Percentiles rank a stretch among this genome's conserved stretches.
Evolutionary conservation across 768 basidiomycete genomes (phyloP).

Genomic region (Tephrocybe sp.): DNA sequence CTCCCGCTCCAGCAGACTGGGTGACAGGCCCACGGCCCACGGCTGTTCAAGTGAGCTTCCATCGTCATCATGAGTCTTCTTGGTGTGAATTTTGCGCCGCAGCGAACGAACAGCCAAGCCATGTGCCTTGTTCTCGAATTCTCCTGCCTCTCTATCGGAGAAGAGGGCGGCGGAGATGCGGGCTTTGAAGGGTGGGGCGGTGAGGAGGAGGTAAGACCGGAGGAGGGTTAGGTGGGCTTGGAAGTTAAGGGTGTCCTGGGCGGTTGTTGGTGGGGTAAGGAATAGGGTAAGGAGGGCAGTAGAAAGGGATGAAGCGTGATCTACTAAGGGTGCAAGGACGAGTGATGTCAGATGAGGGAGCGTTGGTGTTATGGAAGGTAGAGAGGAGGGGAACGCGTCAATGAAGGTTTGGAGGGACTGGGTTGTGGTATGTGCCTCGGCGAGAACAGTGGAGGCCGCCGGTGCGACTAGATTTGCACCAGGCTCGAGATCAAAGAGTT

Average conservation of each 20-base stretch:
- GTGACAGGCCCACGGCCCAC: slow-evolving; percentile 74
- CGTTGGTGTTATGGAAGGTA: slow-evolving; percentile 68
- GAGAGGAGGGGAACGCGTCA: slow-evolving; percentile 49
- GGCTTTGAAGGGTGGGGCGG: slow-evolving; percentile 70
- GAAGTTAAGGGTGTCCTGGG: slow-evolving; percentile 59
- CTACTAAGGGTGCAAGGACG: slow-evolving; percentile 59
- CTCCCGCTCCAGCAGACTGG: slow-evolving; percentile 67
- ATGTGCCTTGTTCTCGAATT: slow-evolving; percentile 33
- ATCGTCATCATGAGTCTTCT: slow-evolving; percentile 24
- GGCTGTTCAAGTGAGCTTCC: slow-evolving; percentile 24
- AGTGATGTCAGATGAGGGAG: slow-evolving; percentile 61
- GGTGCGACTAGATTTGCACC: slow-evolving; percentile 35
- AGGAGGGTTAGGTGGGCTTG: slow-evolving; percentile 66
- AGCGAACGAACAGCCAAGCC: slow-evolving; percentile 34
- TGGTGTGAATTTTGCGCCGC: slow-evolving; percentile 24
- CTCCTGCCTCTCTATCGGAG: slow-evolving; percentile 63
- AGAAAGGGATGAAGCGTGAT: slow-evolving; percentile 66
- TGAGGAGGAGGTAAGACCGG: slow-evolving; percentile 74
- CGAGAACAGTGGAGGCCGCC: slow-evolving; percentile 16
- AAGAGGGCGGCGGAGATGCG: slow-evolving; percentile 74
- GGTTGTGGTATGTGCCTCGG: slow-evolving; percentile 3
- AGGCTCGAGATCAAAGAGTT: slow-evolving; percentile 68
- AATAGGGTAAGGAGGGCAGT: slow-evolving; percentile 66
- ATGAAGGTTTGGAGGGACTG: slow-evolving; percentile 48
- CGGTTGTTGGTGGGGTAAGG: slow-evolving; percentile 43